These are phyloP conservation scores for Umbellularia californica DNA, from an alignment of 164 flowering plant species.

Conservation along the genomic window DNA sequence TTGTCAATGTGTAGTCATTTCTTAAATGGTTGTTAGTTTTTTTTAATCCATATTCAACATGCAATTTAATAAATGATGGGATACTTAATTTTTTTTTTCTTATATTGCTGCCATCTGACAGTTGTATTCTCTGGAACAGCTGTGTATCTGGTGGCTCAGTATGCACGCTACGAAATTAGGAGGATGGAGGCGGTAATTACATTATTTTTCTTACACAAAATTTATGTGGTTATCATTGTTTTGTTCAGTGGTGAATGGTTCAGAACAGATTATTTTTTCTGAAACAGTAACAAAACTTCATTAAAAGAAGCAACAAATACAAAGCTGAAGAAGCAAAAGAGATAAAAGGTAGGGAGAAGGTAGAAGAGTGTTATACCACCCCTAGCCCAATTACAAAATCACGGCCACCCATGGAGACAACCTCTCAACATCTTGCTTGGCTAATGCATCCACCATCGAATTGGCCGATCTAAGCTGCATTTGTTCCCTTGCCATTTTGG, in stretches of 20 bases:
- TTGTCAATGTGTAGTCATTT: neutral
- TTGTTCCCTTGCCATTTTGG: neutral
- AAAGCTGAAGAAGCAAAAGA: too few species aligned
- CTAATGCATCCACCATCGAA: too few species aligned
- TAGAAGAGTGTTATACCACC: too few species aligned
- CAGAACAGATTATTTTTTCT: too few species aligned
- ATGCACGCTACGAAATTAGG: slow-evolving; percentile 78
- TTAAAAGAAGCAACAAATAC: too few species aligned
- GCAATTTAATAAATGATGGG: slow-evolving; percentile 3
- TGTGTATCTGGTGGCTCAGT: slow-evolving; percentile 86
- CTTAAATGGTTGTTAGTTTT: neutral
- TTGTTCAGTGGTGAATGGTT: too few species aligned
- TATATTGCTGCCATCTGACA: slow-evolving; percentile 16
- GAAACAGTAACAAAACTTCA: too few species aligned
- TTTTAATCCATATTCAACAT: neutral
- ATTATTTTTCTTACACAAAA: slow-evolving; percentile 1
- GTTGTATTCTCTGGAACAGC: slow-evolving; percentile 45
- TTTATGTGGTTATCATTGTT: too few species aligned
- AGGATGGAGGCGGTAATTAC: slow-evolving; percentile 76
- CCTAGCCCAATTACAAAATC: too few species aligned
- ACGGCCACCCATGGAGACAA: too few species aligned
- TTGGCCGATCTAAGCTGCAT: neutral
- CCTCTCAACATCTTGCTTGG: neutral
- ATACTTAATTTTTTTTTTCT: neutral
- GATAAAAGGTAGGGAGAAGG: too few species aligned